Percentiles rank a stretch among this genome's conserved stretches.
These are phyloP conservation scores for Cicer bijugum DNA, from an alignment of 306 rosid species.

Conservation along the genomic window DNA sequence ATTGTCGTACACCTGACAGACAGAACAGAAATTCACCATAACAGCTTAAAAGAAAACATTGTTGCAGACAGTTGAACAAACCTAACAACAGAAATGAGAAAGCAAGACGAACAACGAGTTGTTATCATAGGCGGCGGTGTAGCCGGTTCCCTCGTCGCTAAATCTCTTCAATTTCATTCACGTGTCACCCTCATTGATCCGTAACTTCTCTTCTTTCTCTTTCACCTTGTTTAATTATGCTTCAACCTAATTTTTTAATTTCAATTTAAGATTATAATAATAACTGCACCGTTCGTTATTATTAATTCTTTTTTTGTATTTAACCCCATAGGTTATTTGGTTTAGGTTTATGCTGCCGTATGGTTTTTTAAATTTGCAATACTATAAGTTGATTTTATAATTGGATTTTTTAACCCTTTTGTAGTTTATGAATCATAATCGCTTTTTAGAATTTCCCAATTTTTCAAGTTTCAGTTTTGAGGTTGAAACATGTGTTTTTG, in stretches of 20 bases:
- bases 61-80: background rate
- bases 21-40: no score
- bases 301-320: background rate
- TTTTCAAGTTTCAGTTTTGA: constrained; percentile 39
- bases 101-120: constrained; percentile 50
- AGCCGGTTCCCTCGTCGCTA: constrained; percentile 70
- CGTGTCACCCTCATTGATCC: constrained; percentile 72
- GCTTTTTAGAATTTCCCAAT: background rate
- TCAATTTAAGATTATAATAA: background rate
- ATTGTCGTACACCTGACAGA: background rate
- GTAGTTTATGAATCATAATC: background rate
- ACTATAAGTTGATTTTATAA: constrained; percentile 1
- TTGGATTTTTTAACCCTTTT: background rate
- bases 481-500: constrained; percentile 12
- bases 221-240: background rate
- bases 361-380: background rate
- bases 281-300: background rate
- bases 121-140: constrained; percentile 79
- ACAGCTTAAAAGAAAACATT: background rate
- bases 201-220: constrained; percentile 42
- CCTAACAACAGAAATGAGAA: constrained; percentile 38
- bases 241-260: background rate
- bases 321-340: background rate
- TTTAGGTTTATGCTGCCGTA: background rate
- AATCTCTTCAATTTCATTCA: constrained; percentile 65